Percentiles rank a stretch among this genome's conserved stretches.
Conservation (phyloP, 164 flowering plant species). For the Warburgia ugandensis region DNA sequence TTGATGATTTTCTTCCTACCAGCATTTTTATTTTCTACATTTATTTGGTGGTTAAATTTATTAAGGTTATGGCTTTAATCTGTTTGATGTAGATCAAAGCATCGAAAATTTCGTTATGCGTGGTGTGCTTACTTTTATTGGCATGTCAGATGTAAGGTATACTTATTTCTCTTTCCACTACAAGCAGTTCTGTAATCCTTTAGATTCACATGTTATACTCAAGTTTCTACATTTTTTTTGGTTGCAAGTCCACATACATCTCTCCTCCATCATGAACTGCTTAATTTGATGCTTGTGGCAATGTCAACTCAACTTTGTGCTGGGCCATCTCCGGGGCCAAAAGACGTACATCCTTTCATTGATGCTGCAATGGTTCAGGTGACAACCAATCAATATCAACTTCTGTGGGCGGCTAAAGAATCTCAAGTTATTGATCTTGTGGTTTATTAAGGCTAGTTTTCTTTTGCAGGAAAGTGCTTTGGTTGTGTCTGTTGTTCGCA, state of each 20-base stretch:
- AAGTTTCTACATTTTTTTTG: conserved; percentile 15
- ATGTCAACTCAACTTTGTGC: conserved; percentile 94
- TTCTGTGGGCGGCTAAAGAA: background rate
- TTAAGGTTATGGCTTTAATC: background rate
- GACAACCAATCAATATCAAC: background rate
- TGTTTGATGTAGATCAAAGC: conserved; percentile 44
- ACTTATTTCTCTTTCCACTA: background rate
- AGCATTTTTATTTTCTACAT: too few relatives aligned
- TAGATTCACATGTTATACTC: background rate
- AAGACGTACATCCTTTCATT: conserved; percentile 79
- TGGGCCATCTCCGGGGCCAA: conserved; percentile 81
- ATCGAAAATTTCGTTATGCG: conserved; percentile 55
- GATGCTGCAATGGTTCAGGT: conserved; percentile 92
- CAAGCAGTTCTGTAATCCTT: background rate
- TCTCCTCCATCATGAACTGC: conserved; percentile 78
- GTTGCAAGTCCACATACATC: conserved; percentile 53
- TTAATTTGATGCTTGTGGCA: conserved; percentile 77
- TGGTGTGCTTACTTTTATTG: conserved; percentile 64
- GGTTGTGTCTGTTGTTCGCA: conserved; percentile 57
- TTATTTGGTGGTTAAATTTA: background rate
- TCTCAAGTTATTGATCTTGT: background rate
- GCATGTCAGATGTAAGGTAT: conserved; percentile 74
- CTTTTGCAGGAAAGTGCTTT: conserved; percentile 60
- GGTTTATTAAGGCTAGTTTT: conserved; percentile 5
- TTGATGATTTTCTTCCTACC: background rate